phyloP scores from a whole-genome alignment of 176 grass and related monocot species.

The Themeda triandra region DNA sequence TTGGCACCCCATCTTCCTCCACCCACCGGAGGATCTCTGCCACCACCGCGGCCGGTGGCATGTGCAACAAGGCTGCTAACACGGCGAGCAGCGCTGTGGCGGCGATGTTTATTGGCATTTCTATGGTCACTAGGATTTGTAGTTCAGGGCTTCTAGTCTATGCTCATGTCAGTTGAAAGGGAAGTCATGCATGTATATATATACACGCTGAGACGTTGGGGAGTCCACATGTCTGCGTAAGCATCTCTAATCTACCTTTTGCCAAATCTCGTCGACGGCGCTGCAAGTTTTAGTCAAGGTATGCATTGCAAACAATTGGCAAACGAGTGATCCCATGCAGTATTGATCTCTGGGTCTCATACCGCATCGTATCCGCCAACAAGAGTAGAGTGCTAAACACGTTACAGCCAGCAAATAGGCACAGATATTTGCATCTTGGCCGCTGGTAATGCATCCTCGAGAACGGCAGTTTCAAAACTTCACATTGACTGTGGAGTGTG shows the following conservation, averaged over 20 bases:
- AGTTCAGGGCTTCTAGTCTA: neutral
- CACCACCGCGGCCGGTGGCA: neutral
- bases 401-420: constrained; percentile 1
- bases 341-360: neutral
- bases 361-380: neutral
- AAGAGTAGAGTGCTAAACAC: neutral
- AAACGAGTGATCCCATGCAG: neutral
- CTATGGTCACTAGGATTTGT: neutral
- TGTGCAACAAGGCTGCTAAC: neutral
- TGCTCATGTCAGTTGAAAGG: neutral
- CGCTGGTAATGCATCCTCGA: neutral
- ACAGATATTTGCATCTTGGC: neutral
- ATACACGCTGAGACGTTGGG: neutral
- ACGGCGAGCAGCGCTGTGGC: neutral
- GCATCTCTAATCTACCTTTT: neutral
- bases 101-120: neutral
- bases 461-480: neutral
- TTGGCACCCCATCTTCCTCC: neutral
- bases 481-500: neutral
- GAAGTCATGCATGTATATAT: neutral
- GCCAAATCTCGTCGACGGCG: neutral
- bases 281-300: neutral
- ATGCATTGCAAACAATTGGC: neutral
- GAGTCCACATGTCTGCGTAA: neutral
- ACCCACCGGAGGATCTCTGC: neutral